Evolutionary conservation across 225 moss, liverwort and hornwort species (phyloP), one percentile per base, ranked within the genome.

Genomic region (Climacium dendroides): DNA sequence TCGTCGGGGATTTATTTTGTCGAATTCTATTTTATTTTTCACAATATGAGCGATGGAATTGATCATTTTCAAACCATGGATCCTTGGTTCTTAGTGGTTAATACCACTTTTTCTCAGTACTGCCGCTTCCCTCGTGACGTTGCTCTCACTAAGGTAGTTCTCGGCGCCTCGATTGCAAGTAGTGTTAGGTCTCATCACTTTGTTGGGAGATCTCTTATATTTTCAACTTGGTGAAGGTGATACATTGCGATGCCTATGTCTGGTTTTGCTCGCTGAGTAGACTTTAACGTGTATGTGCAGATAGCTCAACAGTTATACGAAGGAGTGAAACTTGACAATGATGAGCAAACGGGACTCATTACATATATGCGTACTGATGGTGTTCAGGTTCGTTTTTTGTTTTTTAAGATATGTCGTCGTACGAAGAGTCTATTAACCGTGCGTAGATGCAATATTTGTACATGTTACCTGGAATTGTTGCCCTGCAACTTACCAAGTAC

Each of bases 351-450:
- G 54, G 98, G 98, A 79, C 95, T 99, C 50, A 97, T 99, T 72
- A 97, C 98, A 20, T 99, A 99, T 87, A 96, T 99, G 98, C 94
- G 98, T 73, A 99, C 98, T 73, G 98, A 99, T 92, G 94, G 98
- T 89, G 95, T 96, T 80, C 97, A 97, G 97, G 98, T 97, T 70
- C 63, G 79, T 88, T 39, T 61, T 78, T 30, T 67, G 22, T 26
- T 66, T 83, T 65, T 52, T 71, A 43, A 52, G 69, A 67, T 73
- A 35, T 62, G 30, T 22, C 70, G 57, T 79, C 26, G 84, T 53
- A 34, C 32, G 18, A 53, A 50, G 71, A 62, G n/a, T 62, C 37
- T 71, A 29, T 59, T 12, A 65, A 57, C 18, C 73, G 18, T 54
- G 24, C 37, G 57, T 82, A 28, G 34, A 54, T 76, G 73, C 39